Percentiles rank a stretch among this genome's conserved stretches.
phyloP scores from a whole-genome alignment of 768 basidiomycete species.

The Suillus plorans region DNA sequence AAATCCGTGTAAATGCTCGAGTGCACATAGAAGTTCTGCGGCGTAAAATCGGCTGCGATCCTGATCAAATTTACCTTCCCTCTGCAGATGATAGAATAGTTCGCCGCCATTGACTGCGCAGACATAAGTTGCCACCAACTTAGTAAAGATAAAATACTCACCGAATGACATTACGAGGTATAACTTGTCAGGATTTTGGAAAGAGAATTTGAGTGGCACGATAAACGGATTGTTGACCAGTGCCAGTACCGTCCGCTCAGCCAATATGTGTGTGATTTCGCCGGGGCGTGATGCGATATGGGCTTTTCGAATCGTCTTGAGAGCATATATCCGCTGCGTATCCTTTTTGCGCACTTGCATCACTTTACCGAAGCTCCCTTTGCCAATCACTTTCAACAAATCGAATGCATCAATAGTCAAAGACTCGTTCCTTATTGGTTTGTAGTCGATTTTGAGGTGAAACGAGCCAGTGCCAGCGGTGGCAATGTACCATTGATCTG shows the following conservation, averaged over 20 bases:
- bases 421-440: constrained; percentile 77
- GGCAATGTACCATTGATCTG: constrained; percentile 89
- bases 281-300: constrained; percentile 95
- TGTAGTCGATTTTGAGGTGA: constrained; percentile 95
- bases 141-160: constrained; percentile 32
- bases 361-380: constrained; percentile 97
- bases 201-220: constrained; percentile 98
- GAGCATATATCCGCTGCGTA: constrained; percentile 94
- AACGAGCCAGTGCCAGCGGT: constrained; percentile 86
- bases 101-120: constrained; percentile 90
- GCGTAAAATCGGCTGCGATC: constrained; percentile 94
- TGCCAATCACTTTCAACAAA: constrained; percentile 95
- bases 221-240: constrained; percentile 99
- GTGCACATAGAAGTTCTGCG: constrained; percentile 91
- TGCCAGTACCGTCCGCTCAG: constrained; percentile 94
- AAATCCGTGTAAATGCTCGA: constrained; percentile 96
- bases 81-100: constrained; percentile 94
- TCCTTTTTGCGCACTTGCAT: constrained; percentile 99
- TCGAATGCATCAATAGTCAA: constrained; percentile 98
- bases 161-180: constrained; percentile 98
- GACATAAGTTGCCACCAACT: background rate
- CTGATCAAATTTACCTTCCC: constrained; percentile 96
- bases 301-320: constrained; percentile 98
- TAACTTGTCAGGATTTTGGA: constrained; percentile 96
- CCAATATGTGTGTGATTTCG: constrained; percentile 97